Evolutionary conservation across 305 asterid species (phyloP).

Genomic region (Solanum chacoense): DNA sequence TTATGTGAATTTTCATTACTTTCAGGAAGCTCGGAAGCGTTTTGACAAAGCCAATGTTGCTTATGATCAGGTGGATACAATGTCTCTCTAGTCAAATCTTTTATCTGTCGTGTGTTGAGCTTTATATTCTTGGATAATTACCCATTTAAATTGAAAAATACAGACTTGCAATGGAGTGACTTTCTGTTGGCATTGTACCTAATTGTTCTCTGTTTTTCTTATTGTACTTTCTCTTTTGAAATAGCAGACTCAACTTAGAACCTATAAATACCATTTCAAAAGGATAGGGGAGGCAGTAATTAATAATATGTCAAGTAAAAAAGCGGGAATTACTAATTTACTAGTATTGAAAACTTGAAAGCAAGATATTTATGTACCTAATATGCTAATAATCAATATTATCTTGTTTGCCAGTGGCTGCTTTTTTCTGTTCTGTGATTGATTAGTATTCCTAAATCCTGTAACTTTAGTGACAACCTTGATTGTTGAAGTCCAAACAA

Average conservation of each 20-base stretch:
- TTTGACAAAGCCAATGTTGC: slow-evolving; percentile 79
- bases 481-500: background rate
- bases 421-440: background rate
- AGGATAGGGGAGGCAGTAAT: background rate
- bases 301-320: background rate
- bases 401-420: background rate
- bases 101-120: background rate
- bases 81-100: background rate
- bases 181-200: background rate
- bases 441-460: background rate
- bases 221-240: background rate
- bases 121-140: background rate
- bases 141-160: background rate
- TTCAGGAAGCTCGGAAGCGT: slow-evolving; percentile 96
- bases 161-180: background rate
- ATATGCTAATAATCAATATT: background rate
- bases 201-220: background rate
- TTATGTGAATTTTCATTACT: slow-evolving; percentile 11
- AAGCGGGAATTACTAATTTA: background rate
- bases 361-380: background rate
- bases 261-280: background rate
- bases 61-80: slow-evolving; percentile 73
- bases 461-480: background rate
- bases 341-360: background rate
- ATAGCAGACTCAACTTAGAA: background rate